A percentile compares a stretch with the other conserved stretches of the same genome.
Evolutionary conservation across 2,329 filamentous ascomycete species (phyloP).

Genomic region (Aspergillus amoenus): DNA sequence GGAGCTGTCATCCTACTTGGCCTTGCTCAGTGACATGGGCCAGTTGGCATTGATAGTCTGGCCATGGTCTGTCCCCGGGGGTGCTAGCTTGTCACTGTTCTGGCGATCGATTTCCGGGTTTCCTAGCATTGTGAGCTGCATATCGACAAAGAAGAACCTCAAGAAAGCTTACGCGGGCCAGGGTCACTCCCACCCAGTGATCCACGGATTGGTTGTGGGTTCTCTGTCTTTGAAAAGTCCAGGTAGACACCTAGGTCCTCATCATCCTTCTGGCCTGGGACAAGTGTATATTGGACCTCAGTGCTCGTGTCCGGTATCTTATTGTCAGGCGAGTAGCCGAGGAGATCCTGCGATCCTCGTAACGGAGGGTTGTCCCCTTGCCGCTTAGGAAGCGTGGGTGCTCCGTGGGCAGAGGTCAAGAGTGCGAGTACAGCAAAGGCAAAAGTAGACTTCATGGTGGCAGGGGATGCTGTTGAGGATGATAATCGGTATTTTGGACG

Average conservation of each 20-base stretch:
- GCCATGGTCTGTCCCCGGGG: constrained; percentile 52
- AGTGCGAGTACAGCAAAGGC: constrained; percentile 5
- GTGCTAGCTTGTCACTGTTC: constrained; percentile 56
- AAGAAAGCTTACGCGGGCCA: constrained; percentile 45
- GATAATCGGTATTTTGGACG: not conserved
- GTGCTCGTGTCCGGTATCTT: constrained; percentile 36
- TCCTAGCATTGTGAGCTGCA: constrained; percentile 23
- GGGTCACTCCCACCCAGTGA: constrained; percentile 51
- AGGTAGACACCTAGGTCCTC: constrained; percentile 53
- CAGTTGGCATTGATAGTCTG: constrained; percentile 49
- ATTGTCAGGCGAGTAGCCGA: constrained; percentile 42
- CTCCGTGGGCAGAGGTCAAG: constrained; percentile 15
- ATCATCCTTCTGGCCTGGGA: constrained; percentile 53
- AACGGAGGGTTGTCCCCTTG: constrained; percentile 24
- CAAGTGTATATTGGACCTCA: constrained; percentile 43
- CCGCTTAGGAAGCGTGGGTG: not conserved
- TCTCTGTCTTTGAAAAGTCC: constrained; percentile 53
- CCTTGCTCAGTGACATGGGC: constrained; percentile 54
- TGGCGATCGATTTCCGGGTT: constrained; percentile 53
- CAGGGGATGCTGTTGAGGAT: not conserved
- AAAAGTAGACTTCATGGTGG: constrained; percentile 14
- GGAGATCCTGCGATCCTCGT: constrained; percentile 30
- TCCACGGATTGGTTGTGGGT: constrained; percentile 59
- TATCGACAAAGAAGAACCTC: not conserved
- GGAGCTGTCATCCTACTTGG: constrained; percentile 31